These are phyloP conservation scores for Canavalia ensiformis DNA, from an alignment of 306 rosid species.

Conservation along the genomic window DNA sequence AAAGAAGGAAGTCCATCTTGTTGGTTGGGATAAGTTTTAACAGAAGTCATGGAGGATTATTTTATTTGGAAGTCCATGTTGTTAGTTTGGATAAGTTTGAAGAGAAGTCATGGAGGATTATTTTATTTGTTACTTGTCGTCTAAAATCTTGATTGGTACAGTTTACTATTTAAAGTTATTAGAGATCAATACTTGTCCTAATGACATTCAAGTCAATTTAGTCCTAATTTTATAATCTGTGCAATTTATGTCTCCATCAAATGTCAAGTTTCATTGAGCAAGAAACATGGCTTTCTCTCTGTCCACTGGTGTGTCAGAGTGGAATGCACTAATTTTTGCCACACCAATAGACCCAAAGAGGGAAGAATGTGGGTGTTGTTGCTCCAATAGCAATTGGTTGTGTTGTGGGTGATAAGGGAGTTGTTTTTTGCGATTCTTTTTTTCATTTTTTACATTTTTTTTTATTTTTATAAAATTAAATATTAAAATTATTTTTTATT, in stretches of 20 bases:
- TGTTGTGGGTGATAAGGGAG: conserved; percentile 18
- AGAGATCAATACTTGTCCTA: neutral
- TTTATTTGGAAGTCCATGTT: neutral
- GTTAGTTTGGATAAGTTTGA: neutral
- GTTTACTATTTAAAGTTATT: neutral
- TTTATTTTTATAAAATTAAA: no score
- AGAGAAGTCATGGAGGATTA: neutral
- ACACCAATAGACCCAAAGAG: conserved; percentile 54
- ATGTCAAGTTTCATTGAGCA: conserved; percentile 22
- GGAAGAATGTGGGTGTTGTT: conserved; percentile 45
- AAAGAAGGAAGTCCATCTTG: neutral
- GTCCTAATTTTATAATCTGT: neutral
- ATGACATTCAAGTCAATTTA: neutral
- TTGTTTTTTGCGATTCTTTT: no score
- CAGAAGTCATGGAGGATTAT: neutral
- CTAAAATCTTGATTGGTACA: neutral
- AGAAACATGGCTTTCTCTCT: conserved; percentile 52
- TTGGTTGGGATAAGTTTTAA: neutral
- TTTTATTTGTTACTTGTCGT: neutral
- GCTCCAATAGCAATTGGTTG: conserved; percentile 60
- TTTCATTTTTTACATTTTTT: no score
- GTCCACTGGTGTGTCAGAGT: conserved; percentile 50
- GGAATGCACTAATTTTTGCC: conserved; percentile 54
- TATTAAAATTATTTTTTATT: no score
- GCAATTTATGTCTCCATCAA: neutral